phyloP scores from a whole-genome alignment of 805 yeast genomes.

The Saturnispora diversa region DNA sequence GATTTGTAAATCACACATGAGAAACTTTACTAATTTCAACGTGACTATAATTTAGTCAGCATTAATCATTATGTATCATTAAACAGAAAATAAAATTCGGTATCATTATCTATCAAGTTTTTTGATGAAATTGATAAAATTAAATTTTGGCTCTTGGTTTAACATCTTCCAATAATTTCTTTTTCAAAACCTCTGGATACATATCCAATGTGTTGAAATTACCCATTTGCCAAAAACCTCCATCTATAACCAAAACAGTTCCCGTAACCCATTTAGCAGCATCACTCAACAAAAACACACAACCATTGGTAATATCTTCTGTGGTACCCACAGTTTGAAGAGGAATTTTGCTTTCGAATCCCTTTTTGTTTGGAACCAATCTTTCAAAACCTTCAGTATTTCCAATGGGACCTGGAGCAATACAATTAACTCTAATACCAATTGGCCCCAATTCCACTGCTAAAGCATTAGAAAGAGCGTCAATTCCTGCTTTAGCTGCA shows the following conservation, averaged over 20 bases:
- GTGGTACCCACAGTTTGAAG: conserved; percentile 62
- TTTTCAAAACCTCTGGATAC: conserved; percentile 37
- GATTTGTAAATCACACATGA: too few species aligned
- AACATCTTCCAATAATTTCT: conserved; percentile 20
- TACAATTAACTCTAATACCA: conserved; percentile 74
- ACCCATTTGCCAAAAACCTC: conserved; percentile 84
- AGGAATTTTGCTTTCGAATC: conserved; percentile 46
- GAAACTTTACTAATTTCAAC: too few species aligned
- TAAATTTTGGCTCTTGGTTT: conserved; percentile 21
- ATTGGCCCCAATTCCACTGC: conserved; percentile 90
- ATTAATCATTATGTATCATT: neutral
- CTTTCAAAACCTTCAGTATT: conserved; percentile 82
- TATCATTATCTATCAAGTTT: neutral
- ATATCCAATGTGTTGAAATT: conserved; percentile 25
- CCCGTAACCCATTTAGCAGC: conserved; percentile 79
- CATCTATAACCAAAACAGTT: conserved; percentile 74
- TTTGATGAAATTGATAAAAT: neutral
- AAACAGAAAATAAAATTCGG: neutral
- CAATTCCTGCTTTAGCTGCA: conserved; percentile 95
- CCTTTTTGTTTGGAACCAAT: conserved; percentile 38
- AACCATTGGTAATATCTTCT: conserved; percentile 78
- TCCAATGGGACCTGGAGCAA: conserved; percentile 88
- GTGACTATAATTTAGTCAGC: too few species aligned
- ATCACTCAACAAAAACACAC: conserved; percentile 74
- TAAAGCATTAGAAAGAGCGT: conserved; percentile 72